Evolutionary conservation across 371 early-diverging fungal genomes (phyloP).

Genomic region (Nematocida sp.): DNA sequence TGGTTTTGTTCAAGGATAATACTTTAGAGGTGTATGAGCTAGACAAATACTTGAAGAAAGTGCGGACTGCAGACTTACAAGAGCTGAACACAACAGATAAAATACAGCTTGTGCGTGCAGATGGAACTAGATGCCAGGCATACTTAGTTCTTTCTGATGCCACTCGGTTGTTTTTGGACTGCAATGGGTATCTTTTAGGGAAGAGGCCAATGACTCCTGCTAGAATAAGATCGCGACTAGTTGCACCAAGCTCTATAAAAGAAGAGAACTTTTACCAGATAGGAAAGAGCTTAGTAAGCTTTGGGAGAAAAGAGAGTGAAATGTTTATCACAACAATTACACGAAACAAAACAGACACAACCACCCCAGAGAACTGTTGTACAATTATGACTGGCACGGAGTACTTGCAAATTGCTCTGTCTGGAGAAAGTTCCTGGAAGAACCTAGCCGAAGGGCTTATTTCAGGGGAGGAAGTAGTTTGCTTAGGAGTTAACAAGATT

Average conservation of each 20-base stretch:
- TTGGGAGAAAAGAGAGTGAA: slow-evolving; percentile 33
- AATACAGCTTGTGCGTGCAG: slow-evolving; percentile 20
- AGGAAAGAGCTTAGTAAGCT: slow-evolving; percentile 30
- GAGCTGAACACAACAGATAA: slow-evolving; percentile 10
- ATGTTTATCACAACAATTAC: slow-evolving; percentile 20
- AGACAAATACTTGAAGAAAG: slow-evolving; percentile 10
- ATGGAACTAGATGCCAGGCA: slow-evolving; percentile 22
- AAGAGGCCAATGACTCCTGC: neutral
- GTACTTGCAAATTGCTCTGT: neutral
- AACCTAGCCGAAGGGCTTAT: slow-evolving; percentile 19
- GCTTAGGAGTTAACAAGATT: slow-evolving; percentile 1
- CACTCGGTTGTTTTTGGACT: slow-evolving; percentile 33
- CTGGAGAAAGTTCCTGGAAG: neutral
- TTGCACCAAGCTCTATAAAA: slow-evolving; percentile 6
- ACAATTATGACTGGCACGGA: slow-evolving; percentile 18
- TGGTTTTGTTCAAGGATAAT: slow-evolving; percentile 39
- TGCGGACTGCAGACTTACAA: slow-evolving; percentile 44
- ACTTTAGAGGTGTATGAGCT: slow-evolving; percentile 42
- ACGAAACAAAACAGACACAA: slow-evolving; percentile 20
- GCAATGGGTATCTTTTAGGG: slow-evolving; percentile 21
- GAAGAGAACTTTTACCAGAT: slow-evolving; percentile 22
- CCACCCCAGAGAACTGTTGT: slow-evolving; percentile 43
- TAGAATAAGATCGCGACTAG: slow-evolving; percentile 13
- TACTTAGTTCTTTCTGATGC: slow-evolving; percentile 28
- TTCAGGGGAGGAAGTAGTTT: slow-evolving; percentile 29